These are phyloP conservation scores for Helotiales sp. DNA, from an alignment of 2,329 filamentous ascomycete species.

Conservation along the genomic window DNA sequence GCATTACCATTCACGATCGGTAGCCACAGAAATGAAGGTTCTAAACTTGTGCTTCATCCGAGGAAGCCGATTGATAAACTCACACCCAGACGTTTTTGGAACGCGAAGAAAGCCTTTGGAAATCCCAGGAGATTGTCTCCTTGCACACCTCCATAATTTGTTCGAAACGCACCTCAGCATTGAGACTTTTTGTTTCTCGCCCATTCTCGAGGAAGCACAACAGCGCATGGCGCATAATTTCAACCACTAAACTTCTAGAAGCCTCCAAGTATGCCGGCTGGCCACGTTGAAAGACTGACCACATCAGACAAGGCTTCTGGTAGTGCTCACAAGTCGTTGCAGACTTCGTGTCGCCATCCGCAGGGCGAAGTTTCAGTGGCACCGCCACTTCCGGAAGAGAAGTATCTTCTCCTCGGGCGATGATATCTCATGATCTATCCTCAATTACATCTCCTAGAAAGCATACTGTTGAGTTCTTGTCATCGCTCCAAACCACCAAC, in stretches of 20 bases:
- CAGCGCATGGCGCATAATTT: not conserved
- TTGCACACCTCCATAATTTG: too few relatives aligned
- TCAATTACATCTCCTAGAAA: not conserved
- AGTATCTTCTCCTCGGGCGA: not conserved
- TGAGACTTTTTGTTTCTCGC: too few relatives aligned
- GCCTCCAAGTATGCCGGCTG: not conserved
- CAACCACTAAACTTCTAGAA: not conserved
- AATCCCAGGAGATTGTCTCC: too few relatives aligned
- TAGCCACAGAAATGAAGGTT: too few relatives aligned
- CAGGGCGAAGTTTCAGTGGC: not conserved
- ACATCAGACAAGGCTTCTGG: not conserved
- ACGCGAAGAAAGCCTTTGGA: too few relatives aligned
- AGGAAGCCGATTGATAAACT: too few relatives aligned
- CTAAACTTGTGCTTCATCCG: too few relatives aligned
- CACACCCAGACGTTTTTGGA: too few relatives aligned
- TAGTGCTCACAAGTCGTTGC: not conserved
- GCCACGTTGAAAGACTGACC: not conserved
- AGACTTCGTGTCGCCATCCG: not conserved
- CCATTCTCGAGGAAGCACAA: not conserved
- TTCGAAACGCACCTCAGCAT: too few relatives aligned
- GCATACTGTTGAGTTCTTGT: not conserved
- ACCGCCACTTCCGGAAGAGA: not conserved
- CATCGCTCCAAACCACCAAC: not conserved
- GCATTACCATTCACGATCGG: too few relatives aligned
- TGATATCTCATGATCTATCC: not conserved